Base-by-base conservation (phyloP, 2,329 filamentous ascomycete genomes). In the Purpureocillium lavendulum region DNA sequence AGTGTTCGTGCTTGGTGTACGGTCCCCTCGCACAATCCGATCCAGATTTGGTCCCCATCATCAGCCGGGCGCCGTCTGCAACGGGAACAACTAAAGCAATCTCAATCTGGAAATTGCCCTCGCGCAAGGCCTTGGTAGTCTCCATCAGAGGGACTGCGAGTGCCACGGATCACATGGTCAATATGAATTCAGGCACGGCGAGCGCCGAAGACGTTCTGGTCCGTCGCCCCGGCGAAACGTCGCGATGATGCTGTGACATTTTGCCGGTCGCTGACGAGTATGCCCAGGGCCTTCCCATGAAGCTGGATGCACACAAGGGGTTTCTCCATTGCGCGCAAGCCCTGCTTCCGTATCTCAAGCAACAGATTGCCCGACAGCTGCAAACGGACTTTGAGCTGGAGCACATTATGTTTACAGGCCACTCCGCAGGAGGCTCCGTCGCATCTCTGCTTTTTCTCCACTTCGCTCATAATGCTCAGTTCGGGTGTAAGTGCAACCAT, bases 351-450 rank as follows among this genome's bases (percentile, higher is more conserved):
- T 42, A 42, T 39, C 28, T 52, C 1, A 34, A 33, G 0, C 33
- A 45, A 1, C 41, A 49, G 4, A 44, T 51, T 2, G n/a, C 13
- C 8, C 39, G 40, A 2, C 45, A 51, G 12, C 9, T 46, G 0
- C 28, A 40, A 10, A 18, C 8, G 0, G 45, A 51, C 15, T 1
- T 9, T 2, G 13, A 6, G 2, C 16, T 51, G 1, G 33, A 18
- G 1, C 35, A 46, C 1, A 14, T 53, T 10, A 38, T 48, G 4
- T 51, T 53, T 16, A 51, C 51, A 0, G 51, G 51, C 4, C 51
- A 53, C 15, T 53, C 51, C 0, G 51, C 51, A 0, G 51, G 51
- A 5, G 51, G 51, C 12, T 45, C 51, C 1, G 51, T 53, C 13
- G 41, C 49, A 5, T 43, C 49, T 1, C 45, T 53, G 11, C 2